Base-by-base conservation (phyloP, 208 protist species). In the Hexamita inflata region DNA sequence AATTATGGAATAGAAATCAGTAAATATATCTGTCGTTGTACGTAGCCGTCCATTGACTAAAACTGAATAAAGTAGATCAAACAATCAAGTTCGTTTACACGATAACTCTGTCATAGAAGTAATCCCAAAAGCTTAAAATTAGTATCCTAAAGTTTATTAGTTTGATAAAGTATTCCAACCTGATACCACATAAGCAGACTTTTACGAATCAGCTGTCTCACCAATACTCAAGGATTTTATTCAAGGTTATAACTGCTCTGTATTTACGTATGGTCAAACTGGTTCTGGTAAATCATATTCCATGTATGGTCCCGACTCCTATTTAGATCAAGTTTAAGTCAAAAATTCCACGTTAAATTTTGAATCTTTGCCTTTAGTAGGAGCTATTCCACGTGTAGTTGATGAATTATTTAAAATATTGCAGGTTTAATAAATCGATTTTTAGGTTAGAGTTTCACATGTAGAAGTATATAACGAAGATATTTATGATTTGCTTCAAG, bases 381-480 rank as follows among this genome's bases (percentile, higher is more conserved):
- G 60, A 15, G 30, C 34, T 15, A 66, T 66, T 38, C 60, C 60
- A 15, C 15, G 60, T 15, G 60, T 38, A n/a, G 34, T 15, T 66
- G 34, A 66, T 38, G 60, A 66, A 30, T 38, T 66, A 24, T 66
- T 66, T 30, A 38, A 15, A 38, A 34, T 38, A 19, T 30, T 66
- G 15, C 0, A 1, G 30, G 40, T 41, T 0, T 11, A 73, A 64
- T 32, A 75, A 7, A 9, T 49, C 34, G 66, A 75, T 11, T 79
- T 39, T 41, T 19, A 11, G 2, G 35, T 79, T 35, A 35, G 34
- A 2, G 28, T 13, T 41, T 60, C 65, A 29, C 73, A 62, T 59
- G 26, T 77, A n/a, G 78, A 82, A 32, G 39, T 82, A 7, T 82
- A 82, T 57, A 30, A 57, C 24, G 77, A 82, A 65, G 39, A 60